Conservation (phyloP, 164 flowering plant genomes). For the Chimonanthus praecox region DNA sequence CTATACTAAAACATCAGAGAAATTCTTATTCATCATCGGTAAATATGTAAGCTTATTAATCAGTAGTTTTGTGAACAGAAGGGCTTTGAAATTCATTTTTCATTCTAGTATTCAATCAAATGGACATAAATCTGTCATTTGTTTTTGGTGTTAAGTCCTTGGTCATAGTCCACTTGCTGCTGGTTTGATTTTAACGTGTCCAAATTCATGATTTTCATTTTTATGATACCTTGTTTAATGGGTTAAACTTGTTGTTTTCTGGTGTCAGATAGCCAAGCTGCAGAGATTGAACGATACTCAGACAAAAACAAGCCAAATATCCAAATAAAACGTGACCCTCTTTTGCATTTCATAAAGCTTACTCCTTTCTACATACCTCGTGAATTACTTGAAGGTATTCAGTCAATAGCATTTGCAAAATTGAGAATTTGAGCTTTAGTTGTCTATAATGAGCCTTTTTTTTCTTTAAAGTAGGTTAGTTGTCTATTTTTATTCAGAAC, state of each 20-base stretch:
- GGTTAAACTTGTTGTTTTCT: constrained; percentile 1
- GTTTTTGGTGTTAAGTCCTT: not conserved
- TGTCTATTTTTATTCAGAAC: not conserved
- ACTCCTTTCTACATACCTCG: constrained; percentile 22
- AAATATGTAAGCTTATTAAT: not conserved
- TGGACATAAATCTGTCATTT: not conserved
- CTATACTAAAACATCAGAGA: not conserved
- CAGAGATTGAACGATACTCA: constrained; percentile 37
- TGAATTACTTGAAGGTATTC: constrained; percentile 34
- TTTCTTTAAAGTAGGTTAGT: not conserved
- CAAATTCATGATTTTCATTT: not conserved
- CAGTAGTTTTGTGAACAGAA: not conserved
- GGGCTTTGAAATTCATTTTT: not conserved
- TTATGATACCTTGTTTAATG: not conserved
- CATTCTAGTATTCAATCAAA: not conserved
- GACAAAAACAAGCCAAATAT: constrained; percentile 22
- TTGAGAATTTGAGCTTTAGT: not conserved
- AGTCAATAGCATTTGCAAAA: not conserved
- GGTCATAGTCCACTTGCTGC: not conserved
- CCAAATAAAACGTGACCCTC: constrained; percentile 17
- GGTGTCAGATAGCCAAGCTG: constrained; percentile 20
- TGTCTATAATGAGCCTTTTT: not conserved
- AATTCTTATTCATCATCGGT: not conserved
- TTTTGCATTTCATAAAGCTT: constrained; percentile 23
- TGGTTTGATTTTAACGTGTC: not conserved